These are phyloP conservation scores for Lactarius hengduanensis DNA, from an alignment of 768 basidiomycete genomes.

Conservation along the genomic window DNA sequence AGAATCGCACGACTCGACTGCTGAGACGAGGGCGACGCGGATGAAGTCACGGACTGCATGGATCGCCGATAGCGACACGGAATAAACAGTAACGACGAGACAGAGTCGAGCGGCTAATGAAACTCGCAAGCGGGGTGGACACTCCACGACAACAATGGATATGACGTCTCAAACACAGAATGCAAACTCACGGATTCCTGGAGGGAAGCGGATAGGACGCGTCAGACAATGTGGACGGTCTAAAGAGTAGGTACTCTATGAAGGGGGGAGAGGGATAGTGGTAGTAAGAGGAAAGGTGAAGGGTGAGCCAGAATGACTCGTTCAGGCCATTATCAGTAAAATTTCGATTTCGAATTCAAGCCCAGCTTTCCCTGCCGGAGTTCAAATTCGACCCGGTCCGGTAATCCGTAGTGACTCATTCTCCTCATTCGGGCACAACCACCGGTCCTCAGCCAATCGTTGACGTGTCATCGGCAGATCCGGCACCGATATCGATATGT, in stretches of 20 bases:
- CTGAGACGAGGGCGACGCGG: conserved; percentile 21
- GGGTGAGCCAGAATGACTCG: conserved; percentile 16
- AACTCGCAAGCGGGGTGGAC: conserved; percentile 16
- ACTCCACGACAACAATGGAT: conserved; percentile 27
- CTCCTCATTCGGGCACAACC: conserved; percentile 6
- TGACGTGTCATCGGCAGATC: conserved; percentile 20
- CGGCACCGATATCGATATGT: neutral
- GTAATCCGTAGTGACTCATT: conserved; percentile 1
- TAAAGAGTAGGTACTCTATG: neutral
- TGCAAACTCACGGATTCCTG: conserved; percentile 30
- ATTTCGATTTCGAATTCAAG: conserved; percentile 26
- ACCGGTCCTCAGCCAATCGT: conserved; percentile 10
- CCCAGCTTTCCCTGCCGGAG: conserved; percentile 18
- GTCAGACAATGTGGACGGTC: conserved; percentile 22
- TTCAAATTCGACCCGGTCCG: neutral
- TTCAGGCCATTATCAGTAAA: conserved; percentile 21
- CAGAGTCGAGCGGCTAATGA: conserved; percentile 24
- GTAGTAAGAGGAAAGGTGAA: conserved; percentile 14
- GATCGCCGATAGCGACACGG: conserved; percentile 19
- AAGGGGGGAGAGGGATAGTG: neutral
- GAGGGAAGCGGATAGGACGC: conserved; percentile 12
- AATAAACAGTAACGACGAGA: conserved; percentile 10
- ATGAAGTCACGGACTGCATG: conserved; percentile 24
- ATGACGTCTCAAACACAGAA: conserved; percentile 29
- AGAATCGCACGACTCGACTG: conserved; percentile 22